phyloP scores from a whole-genome alignment of 768 basidiomycete species.

The Lepiota venenata region DNA sequence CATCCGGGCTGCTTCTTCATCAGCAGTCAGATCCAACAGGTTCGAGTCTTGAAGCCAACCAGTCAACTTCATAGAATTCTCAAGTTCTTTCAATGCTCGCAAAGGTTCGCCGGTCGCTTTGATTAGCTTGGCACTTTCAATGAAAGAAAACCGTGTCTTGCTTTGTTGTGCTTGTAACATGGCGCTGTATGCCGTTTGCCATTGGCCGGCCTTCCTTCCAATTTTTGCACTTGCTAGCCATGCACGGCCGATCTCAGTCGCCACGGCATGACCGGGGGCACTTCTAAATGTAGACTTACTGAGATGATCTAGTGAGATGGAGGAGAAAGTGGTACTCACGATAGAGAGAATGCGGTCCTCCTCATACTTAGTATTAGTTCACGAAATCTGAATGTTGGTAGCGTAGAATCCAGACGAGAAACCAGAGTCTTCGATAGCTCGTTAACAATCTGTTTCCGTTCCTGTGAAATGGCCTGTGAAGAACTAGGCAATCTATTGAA shows the following conservation, averaged over 20 bases:
- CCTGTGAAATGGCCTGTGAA: slow-evolving; percentile 31
- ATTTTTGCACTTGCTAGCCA: slow-evolving; percentile 97
- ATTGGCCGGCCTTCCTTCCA: slow-evolving; percentile 91
- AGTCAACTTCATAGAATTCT: slow-evolving; percentile 60
- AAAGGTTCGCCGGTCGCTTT: slow-evolving; percentile 77
- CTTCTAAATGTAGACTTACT: slow-evolving; percentile 21
- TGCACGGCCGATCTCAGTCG: slow-evolving; percentile 67
- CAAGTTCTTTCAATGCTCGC: slow-evolving; percentile 84
- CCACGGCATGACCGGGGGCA: slow-evolving; percentile 35
- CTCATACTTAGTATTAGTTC: slow-evolving; percentile 91
- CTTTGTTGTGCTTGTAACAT: slow-evolving; percentile 84
- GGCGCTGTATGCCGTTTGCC: slow-evolving; percentile 96
- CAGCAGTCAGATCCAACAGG: slow-evolving; percentile 56
- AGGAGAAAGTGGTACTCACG: slow-evolving; percentile 38
- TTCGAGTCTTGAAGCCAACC: slow-evolving; percentile 43
- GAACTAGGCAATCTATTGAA: slow-evolving; percentile 34
- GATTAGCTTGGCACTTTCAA: slow-evolving; percentile 87
- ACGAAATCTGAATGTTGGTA: slow-evolving; percentile 84
- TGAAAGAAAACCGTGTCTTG: slow-evolving; percentile 71
- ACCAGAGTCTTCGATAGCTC: slow-evolving; percentile 50
- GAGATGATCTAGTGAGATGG: background rate
- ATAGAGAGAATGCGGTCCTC: slow-evolving; percentile 74
- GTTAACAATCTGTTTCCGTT: slow-evolving; percentile 33
- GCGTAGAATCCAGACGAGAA: slow-evolving; percentile 67
- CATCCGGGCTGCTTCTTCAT: slow-evolving; percentile 49